Percentiles rank a stretch among this genome's conserved stretches.
These are phyloP conservation scores for Isatis lusitanica DNA, from an alignment of 441 rosid species.

Conservation along the genomic window DNA sequence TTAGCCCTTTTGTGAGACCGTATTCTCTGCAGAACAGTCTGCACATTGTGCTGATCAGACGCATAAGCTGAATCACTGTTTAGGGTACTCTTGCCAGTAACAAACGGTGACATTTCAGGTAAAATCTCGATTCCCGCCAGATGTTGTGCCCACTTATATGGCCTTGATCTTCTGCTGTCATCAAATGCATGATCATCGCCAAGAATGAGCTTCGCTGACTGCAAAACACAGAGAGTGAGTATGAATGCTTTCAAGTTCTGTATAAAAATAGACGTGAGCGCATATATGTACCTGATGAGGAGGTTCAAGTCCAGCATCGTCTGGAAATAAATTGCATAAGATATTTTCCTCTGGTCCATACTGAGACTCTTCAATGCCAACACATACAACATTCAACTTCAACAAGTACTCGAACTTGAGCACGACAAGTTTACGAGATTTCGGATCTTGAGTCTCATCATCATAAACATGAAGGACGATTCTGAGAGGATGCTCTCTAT, in stretches of 20 bases:
- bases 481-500: slow-evolving; percentile 74
- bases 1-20: slow-evolving; percentile 61
- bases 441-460: slow-evolving; percentile 62
- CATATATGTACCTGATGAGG: slow-evolving; percentile 63
- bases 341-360: slow-evolving; percentile 58
- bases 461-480: slow-evolving; percentile 62
- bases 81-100: slow-evolving; percentile 47
- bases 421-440: slow-evolving; percentile 51
- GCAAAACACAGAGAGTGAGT: slow-evolving; percentile 26
- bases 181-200: slow-evolving; percentile 57
- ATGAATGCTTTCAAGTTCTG: background rate
- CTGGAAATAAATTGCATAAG: slow-evolving; percentile 75
- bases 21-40: slow-evolving; percentile 71
- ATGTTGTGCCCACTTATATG: slow-evolving; percentile 46
- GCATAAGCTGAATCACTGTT: slow-evolving; percentile 46
- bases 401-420: slow-evolving; percentile 76
- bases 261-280: background rate
- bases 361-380: slow-evolving; percentile 60
- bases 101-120: slow-evolving; percentile 80
- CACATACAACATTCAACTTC: slow-evolving; percentile 82
- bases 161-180: slow-evolving; percentile 67
- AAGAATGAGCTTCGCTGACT: slow-evolving; percentile 81
- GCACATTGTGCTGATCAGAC: slow-evolving; percentile 70
- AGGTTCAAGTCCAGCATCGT: slow-evolving; percentile 81
- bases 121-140: no score